Base-by-base conservation (phyloP, 2,329 filamentous ascomycete species). In the Alternaria triticimaculans region DNA sequence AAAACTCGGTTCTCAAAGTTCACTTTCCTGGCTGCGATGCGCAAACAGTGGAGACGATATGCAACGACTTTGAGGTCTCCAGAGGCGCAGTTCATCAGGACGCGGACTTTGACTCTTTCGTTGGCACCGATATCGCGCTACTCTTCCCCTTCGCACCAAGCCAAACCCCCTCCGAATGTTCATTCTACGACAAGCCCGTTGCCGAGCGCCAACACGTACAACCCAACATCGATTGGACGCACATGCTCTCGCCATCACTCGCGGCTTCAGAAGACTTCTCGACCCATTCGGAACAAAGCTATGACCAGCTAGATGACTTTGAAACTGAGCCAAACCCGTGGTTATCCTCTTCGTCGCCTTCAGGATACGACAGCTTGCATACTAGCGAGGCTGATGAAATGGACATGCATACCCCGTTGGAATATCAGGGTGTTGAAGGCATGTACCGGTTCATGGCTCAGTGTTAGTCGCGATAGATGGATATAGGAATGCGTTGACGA, bases 11-110 rank as follows among this genome's bases (percentile, higher is more conserved):
- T 0, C 82, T 97, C 5, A 89, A 94, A 33, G 89, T 98, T 2
- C 90, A 94, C 28, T 98, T 99, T 75, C 94, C 94, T 0, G 96
- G 96, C 4, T 94, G 96, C 65, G 95, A 98, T 73, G 89, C 89
- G 1, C 88, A 90, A 15, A 92, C 92, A 0, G 91, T 97, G 0
- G 93, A 97, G 76, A 84, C 86, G 4, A 86, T 99, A 1, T 97
- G 94, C 77, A 89, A 93, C 50, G 96, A 99, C 77, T 86, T 97
- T 11, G 92, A 91, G n/a, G 86, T 99, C 8, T 88, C 90, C 66
- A 87, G 93, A 57, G 96, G 96, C 2, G 83, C 92, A 5, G 87
- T 98, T 5, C 83, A 87, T 12, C 91, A 98, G 81, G 96, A 98
- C 68, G 84, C 87, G 30, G 89, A 90, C 18, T 97, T 97, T 71